Conservation (phyloP, 371 early-diverging fungal species). For the Lichtheimia corymbifera region DNA sequence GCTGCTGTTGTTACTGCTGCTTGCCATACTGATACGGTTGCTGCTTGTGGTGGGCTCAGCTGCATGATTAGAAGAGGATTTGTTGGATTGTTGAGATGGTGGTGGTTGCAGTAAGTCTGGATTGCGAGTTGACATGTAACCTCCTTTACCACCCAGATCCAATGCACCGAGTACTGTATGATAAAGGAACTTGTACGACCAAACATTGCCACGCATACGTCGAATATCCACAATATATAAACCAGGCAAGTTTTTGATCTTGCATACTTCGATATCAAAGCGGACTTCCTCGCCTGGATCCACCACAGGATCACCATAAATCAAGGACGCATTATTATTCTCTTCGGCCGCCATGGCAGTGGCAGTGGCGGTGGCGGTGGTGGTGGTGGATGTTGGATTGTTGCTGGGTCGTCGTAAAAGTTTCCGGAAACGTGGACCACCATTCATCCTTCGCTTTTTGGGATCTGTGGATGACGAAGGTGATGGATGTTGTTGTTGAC, state of each 20-base stretch:
- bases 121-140: constrained; percentile 30
- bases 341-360: background rate
- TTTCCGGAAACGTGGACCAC: constrained; percentile 27
- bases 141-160: constrained; percentile 57
- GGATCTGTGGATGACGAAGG: constrained; percentile 11
- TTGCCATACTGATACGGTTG: constrained; percentile 17
- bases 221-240: constrained; percentile 92
- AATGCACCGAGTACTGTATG: constrained; percentile 64
- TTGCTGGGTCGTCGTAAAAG: constrained; percentile 38
- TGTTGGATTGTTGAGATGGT: background rate
- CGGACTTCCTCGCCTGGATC: constrained; percentile 85
- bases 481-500: background rate
- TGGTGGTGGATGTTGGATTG: constrained; percentile 3
- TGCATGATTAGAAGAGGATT: constrained; percentile 1
- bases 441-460: constrained; percentile 23
- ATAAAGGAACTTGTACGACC: constrained; percentile 92
- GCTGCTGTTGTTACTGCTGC: constrained; percentile 19
- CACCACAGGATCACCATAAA: constrained; percentile 91
- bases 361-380: background rate
- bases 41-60: background rate
- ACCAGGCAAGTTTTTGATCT: constrained; percentile 84
- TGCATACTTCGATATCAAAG: constrained; percentile 86
- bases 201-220: constrained; percentile 88
- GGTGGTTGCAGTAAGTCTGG: background rate
- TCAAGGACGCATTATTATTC: constrained; percentile 13